Conservation (phyloP, 345 rosid species). For the Geranium brycei region DNA sequence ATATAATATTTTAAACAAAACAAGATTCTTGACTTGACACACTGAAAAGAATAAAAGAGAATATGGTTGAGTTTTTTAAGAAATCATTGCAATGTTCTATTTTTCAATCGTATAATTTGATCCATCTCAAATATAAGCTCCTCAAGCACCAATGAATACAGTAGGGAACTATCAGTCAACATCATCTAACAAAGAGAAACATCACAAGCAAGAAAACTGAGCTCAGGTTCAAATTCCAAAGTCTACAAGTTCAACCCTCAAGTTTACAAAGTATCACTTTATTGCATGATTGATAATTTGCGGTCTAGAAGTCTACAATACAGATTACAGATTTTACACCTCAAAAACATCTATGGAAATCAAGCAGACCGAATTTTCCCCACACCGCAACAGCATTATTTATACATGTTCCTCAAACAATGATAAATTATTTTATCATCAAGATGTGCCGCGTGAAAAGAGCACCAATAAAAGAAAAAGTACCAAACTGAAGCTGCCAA, state of each 20-base stretch:
- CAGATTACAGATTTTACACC: not conserved
- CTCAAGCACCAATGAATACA: not conserved
- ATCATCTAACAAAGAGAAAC: not conserved
- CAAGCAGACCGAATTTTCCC: too few relatives aligned
- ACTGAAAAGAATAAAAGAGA: not conserved
- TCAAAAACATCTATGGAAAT: not conserved
- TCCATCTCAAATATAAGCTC: not conserved
- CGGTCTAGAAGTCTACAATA: not conserved
- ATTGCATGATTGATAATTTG: not conserved
- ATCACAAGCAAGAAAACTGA: not conserved
- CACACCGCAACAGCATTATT: not conserved
- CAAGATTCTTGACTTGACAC: not conserved
- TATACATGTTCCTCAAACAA: not conserved
- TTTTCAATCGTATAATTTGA: not conserved
- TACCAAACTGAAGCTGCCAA: not conserved
- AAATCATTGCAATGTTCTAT: not conserved
- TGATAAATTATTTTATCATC: too few relatives aligned
- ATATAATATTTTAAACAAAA: too few relatives aligned
- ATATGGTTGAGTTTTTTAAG: not conserved
- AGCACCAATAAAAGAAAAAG: too few relatives aligned
- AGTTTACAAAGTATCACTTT: not conserved
- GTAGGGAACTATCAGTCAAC: not conserved
- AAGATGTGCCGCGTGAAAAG: too few relatives aligned
- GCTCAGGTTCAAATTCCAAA: not conserved
- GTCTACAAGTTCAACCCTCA: not conserved